Base-by-base conservation (phyloP, 108 stramenopile species). In the Skeletonema tropicum region DNA sequence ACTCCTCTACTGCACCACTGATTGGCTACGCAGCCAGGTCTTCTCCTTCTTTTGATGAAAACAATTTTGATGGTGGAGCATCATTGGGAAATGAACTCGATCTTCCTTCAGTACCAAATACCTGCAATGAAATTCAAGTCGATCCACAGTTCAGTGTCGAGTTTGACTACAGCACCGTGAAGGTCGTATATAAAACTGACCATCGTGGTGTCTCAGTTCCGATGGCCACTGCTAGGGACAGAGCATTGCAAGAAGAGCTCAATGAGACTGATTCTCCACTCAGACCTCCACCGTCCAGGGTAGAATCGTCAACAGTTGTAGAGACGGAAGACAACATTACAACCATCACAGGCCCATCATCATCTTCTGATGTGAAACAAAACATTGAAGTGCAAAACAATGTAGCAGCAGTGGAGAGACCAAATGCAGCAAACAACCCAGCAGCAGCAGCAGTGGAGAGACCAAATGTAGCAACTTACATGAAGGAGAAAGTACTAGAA, bases 1-100 rank as follows among this genome's bases (percentile, higher is more conserved):
- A 41, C n/a, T 66, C 65, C 2, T 66, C 65, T 3, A 42, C 46
- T 6, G 60, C 39, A 46, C 19, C 41, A 66, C 23, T 55, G 15
- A 55, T 55, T 55, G 52, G 2, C 21, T 23, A 55, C 6, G 52
- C 52, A 23, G 5, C 52, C 1, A 55, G 9, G 6, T 21, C 19
- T 7, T 10, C 21, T 9, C 9, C 8, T 2, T 23, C 52, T 23
- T 6, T 10, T 23, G 48, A 49, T 49, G 48, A 49, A 19, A 49
- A 17, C 15, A 49, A 19, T 46, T 14, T 14, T 46, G 8, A 46
- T 19, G 19, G 6, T 19, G 48, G 48, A 19, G 48, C n/a, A n/a
- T n/a, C n/a, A n/a, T n/a, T n/a, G n/a, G n/a, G n/a, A n/a, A n/a
- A n/a, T n/a, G n/a, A n/a, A n/a, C n/a, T n/a, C n/a, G n/a, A n/a